Percentiles rank a stretch among this genome's conserved stretches.
phyloP scores from a whole-genome alignment of 331 rosid species.

The Stylosanthes scabra region DNA sequence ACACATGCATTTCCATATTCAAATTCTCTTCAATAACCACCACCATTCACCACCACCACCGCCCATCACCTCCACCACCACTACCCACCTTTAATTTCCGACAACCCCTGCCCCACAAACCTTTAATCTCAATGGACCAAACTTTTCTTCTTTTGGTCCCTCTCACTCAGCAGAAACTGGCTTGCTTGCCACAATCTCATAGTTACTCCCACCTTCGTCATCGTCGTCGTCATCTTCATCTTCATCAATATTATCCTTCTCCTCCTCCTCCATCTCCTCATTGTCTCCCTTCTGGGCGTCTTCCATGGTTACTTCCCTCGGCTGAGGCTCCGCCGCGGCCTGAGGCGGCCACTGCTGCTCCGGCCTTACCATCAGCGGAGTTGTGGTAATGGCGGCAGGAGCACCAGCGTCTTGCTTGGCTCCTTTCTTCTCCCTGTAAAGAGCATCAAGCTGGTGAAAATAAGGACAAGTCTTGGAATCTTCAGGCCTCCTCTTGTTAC shows the following conservation, averaged over 20 bases:
- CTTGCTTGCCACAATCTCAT: constrained; percentile 65
- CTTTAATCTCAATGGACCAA: constrained; percentile 17
- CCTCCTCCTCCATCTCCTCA: constrained; percentile 42
- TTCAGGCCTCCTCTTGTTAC: constrained; percentile 83
- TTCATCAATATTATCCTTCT: constrained; percentile 36
- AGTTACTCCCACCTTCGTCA: constrained; percentile 50
- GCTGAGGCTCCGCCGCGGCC: not conserved
- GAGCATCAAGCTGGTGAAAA: constrained; percentile 71
- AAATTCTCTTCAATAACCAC: constrained; percentile 26
- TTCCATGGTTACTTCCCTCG: constrained; percentile 42
- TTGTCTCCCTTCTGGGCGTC: constrained; percentile 40
- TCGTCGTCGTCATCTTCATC: constrained; percentile 44
- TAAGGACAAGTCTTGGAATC: constrained; percentile 96
- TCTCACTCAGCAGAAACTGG: constrained; percentile 46
- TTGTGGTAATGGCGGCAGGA: constrained; percentile 6
- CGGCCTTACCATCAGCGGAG: constrained; percentile 82
- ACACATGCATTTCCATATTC: constrained; percentile 16
- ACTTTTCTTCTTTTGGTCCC: constrained; percentile 3
- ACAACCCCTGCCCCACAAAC: constrained; percentile 33
- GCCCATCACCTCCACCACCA: not conserved
- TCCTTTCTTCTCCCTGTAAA: constrained; percentile 63
- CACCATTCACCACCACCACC: constrained; percentile 16
- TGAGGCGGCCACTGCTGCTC: constrained; percentile 98
- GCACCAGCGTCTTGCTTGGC: constrained; percentile 36
- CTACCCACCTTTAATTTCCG: constrained; percentile 28